These are phyloP conservation scores for Neurospora hispaniola DNA, from an alignment of 495 filamentous ascomycete genomes.

Conservation along the genomic window DNA sequence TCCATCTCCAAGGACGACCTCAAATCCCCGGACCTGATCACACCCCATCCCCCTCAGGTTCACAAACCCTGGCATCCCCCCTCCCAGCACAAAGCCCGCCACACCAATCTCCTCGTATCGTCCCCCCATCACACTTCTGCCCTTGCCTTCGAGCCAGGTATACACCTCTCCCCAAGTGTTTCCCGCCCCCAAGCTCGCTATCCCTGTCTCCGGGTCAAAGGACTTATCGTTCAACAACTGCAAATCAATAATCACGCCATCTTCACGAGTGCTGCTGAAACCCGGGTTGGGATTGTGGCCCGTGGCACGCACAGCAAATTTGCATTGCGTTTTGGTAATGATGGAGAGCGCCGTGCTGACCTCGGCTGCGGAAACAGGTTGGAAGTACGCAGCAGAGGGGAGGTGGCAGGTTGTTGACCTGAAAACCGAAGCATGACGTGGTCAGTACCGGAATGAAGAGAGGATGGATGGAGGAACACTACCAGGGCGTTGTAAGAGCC, in stretches of 20 bases:
- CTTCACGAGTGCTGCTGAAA: neutral
- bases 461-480: neutral
- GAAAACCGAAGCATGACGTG: too few relatives aligned
- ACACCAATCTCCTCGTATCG: constrained; percentile 44
- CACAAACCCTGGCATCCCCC: constrained; percentile 40
- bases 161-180: constrained; percentile 29
- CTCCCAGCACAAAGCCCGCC: constrained; percentile 45
- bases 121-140: constrained; percentile 40
- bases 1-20: constrained; percentile 35
- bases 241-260: neutral
- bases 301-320: neutral
- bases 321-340: neutral
- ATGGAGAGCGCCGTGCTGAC: neutral
- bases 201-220: neutral
- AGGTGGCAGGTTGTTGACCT: neutral
- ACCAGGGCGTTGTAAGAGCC: neutral
- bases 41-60: constrained; percentile 38
- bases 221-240: neutral
- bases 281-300: neutral
- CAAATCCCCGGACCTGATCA: constrained; percentile 41
- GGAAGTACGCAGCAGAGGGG: neutral
- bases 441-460: too few relatives aligned
- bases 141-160: constrained; percentile 28
- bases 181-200: neutral
- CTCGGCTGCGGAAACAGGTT: neutral